Percentiles rank a stretch among this genome's conserved stretches.
These are phyloP conservation scores for Yamadazyma taylorii DNA, from an alignment of 1,139 yeast genomes.

Conservation along the genomic window DNA sequence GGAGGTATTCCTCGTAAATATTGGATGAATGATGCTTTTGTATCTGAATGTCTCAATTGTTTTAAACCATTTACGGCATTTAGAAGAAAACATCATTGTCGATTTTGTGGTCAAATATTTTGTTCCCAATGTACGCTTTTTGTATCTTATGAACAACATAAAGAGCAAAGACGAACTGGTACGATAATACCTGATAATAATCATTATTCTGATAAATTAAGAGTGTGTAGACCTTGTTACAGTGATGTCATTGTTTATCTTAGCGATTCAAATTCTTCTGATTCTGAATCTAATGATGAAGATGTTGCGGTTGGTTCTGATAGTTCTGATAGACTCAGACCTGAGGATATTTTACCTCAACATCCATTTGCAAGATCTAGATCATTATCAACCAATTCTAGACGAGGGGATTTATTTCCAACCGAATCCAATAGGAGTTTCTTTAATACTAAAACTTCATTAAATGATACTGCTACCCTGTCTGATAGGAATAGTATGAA, in stretches of 20 bases:
- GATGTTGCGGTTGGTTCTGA: slow-evolving; percentile 20
- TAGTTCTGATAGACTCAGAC: slow-evolving; percentile 15
- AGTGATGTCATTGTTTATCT: slow-evolving; percentile 64
- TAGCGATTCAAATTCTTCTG: slow-evolving; percentile 59
- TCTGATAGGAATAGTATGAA: slow-evolving; percentile 13
- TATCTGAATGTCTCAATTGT: slow-evolving; percentile 78
- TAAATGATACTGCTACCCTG: slow-evolving; percentile 4
- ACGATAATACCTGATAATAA: slow-evolving; percentile 19
- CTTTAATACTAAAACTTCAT: slow-evolving; percentile 15
- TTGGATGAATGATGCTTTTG: slow-evolving; percentile 92
- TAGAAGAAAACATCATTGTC: slow-evolving; percentile 89
- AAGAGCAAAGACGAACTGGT: slow-evolving; percentile 33
- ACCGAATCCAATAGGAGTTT: slow-evolving; percentile 17
- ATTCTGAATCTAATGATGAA: slow-evolving; percentile 20
- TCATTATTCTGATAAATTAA: slow-evolving; percentile 60
- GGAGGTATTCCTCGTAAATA: slow-evolving; percentile 64
- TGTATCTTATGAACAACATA: slow-evolving; percentile 72
- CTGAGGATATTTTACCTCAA: slow-evolving; percentile 25
- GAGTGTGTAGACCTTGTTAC: slow-evolving; percentile 80
- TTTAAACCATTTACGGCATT: slow-evolving; percentile 73
- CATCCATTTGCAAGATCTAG: slow-evolving; percentile 33
- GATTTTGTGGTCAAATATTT: slow-evolving; percentile 94
- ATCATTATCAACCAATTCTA: slow-evolving; percentile 31
- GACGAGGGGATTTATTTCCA: slow-evolving; percentile 8
- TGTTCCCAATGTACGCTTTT: slow-evolving; percentile 84